Percentiles rank a stretch among this genome's conserved stretches.
These are phyloP conservation scores for Gaeumannomyces sp. DNA, from an alignment of 2,329 filamentous ascomycete species.

Conservation along the genomic window DNA sequence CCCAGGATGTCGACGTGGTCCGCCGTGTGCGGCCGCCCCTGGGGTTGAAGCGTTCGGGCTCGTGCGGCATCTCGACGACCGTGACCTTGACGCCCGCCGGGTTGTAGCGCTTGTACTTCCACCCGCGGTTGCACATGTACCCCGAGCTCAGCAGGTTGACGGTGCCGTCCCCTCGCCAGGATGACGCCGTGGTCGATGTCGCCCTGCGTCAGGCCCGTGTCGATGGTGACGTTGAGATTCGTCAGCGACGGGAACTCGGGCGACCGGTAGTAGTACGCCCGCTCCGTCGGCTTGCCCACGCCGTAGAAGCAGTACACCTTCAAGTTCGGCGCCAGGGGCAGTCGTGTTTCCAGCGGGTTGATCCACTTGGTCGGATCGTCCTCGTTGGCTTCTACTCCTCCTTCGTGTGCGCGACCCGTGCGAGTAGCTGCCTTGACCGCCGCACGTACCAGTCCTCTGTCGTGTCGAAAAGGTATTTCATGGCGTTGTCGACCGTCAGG, in stretches of 20 bases:
- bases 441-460: conserved; percentile 81
- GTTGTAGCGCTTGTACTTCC: conserved; percentile 91
- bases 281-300: conserved; percentile 87
- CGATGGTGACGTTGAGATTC: conserved; percentile 67
- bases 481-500: conserved; percentile 70
- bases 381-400: conserved; percentile 79
- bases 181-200: conserved; percentile 82
- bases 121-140: conserved; percentile 96
- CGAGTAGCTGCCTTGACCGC: conserved; percentile 73
- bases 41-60: conserved; percentile 87
- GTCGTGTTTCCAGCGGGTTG: conserved; percentile 83
- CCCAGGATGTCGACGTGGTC: conserved; percentile 95
- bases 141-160: conserved; percentile 87
- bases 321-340: conserved; percentile 80
- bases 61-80: conserved; percentile 92
- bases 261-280: conserved; percentile 80
- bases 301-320: conserved; percentile 99
- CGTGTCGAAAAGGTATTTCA: conserved; percentile 71
- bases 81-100: conserved; percentile 75
- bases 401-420: conserved; percentile 78
- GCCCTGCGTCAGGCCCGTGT: conserved; percentile 54
- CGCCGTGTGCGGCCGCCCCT: conserved; percentile 63
- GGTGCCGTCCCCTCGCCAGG: conserved; percentile 93
- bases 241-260: conserved; percentile 57
- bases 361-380: conserved; percentile 79